These are phyloP conservation scores for Pyrenula aspistea DNA, from an alignment of 495 filamentous ascomycete genomes.

Conservation along the genomic window DNA sequence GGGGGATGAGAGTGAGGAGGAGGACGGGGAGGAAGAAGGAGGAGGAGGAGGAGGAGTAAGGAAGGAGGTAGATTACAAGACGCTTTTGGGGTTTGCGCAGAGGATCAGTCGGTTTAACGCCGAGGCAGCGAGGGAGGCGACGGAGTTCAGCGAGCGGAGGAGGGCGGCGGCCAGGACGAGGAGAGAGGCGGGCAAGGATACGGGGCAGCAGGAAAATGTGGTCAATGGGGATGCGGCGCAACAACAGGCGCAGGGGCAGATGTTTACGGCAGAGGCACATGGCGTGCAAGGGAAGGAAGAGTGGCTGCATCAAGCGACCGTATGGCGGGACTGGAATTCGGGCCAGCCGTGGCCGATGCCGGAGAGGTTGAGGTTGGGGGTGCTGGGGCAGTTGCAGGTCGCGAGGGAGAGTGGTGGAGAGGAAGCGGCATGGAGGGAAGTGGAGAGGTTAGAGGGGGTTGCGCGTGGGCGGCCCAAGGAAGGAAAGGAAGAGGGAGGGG, in stretches of 20 bases:
- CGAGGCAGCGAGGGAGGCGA: constrained; percentile 33
- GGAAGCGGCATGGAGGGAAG: constrained; percentile 25
- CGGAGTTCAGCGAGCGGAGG: constrained; percentile 8
- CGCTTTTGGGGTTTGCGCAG: constrained; percentile 32
- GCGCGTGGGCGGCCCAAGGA: background rate
- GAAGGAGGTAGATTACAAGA: constrained; percentile 31
- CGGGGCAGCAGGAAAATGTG: background rate
- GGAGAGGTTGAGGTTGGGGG: constrained; percentile 33
- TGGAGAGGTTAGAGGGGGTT: constrained; percentile 23
- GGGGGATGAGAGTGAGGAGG: constrained; percentile 22
- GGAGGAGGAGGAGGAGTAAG: constrained; percentile 1
- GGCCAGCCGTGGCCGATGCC: constrained; percentile 36
- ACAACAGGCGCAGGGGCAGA: constrained; percentile 4
- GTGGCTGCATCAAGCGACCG: constrained; percentile 34
- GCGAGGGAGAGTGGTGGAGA: constrained; percentile 17
- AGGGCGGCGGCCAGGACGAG: constrained; percentile 3
- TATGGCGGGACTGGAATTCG: constrained; percentile 28
- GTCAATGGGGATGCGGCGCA: constrained; percentile 3
- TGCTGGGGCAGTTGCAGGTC: constrained; percentile 34
- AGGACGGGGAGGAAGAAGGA: constrained; percentile 1
- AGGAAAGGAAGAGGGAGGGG: constrained; percentile 19
- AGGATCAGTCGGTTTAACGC: constrained; percentile 37
- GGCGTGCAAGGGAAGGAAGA: constrained; percentile 29
- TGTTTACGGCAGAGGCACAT: constrained; percentile 7
- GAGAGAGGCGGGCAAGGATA: constrained; percentile 2